These are phyloP conservation scores for Mucor racemosus DNA, from an alignment of 371 early-diverging fungal species.

Conservation along the genomic window DNA sequence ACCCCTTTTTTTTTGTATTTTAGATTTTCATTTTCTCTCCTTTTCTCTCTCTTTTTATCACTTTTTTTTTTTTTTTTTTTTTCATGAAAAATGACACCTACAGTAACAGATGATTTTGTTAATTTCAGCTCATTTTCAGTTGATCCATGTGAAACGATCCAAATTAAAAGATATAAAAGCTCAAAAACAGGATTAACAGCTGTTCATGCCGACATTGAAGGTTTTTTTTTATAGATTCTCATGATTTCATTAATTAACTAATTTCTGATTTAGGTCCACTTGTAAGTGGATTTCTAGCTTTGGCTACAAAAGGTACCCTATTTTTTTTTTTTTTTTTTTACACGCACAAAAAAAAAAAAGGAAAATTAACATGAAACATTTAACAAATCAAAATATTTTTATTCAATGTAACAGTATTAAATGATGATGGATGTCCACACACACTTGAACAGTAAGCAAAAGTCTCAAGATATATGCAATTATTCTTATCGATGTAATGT, in stretches of 20 bases:
- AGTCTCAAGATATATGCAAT: not conserved
- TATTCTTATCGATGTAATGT: not conserved
- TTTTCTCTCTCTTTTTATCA: not conserved
- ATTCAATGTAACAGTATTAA: slow-evolving; percentile 35
- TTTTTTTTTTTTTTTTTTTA: too few species aligned
- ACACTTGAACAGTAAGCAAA: slow-evolving; percentile 57
- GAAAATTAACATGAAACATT: not conserved
- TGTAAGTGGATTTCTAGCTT: slow-evolving; percentile 54
- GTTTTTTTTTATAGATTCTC: too few species aligned
- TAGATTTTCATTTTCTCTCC: not conserved
- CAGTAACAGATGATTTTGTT: slow-evolving; percentile 23
- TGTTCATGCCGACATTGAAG: slow-evolving; percentile 56
- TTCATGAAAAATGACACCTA: slow-evolving; percentile 17
- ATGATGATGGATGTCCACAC: slow-evolving; percentile 61
- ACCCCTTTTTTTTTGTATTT: slow-evolving; percentile 14
- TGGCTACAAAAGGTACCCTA: slow-evolving; percentile 57
- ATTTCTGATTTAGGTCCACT: slow-evolving; percentile 49
- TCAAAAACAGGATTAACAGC: slow-evolving; percentile 52
- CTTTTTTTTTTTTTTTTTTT: not conserved
- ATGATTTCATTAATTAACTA: too few species aligned
- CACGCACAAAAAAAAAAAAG: too few species aligned
- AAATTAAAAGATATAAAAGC: slow-evolving; percentile 51
- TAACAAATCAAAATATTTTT: not conserved
- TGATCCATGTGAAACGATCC: slow-evolving; percentile 31
- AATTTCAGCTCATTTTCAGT: slow-evolving; percentile 20